These are phyloP conservation scores for Trichoderma koningii DNA, from an alignment of 2,329 filamentous ascomycete species.

Conservation along the genomic window DNA sequence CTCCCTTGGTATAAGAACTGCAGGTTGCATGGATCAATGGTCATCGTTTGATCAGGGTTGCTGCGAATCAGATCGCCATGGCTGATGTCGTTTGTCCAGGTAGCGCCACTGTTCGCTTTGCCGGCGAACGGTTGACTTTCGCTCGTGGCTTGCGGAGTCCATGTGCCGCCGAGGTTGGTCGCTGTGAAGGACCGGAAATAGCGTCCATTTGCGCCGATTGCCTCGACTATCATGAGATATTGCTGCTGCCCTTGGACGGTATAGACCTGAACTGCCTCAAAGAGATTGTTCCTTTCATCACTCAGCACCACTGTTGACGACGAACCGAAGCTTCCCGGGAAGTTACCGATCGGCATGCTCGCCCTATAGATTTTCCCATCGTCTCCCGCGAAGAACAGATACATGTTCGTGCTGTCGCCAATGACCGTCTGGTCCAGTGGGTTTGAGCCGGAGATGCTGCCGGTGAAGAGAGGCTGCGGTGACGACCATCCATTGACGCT, in stretches of 20 bases:
- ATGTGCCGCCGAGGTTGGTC: not conserved
- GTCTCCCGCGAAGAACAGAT: conserved; percentile 16
- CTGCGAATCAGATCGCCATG: conserved; percentile 13
- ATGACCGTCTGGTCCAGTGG: conserved; percentile 18
- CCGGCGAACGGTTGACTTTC: conserved; percentile 13
- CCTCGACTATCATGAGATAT: conserved; percentile 22
- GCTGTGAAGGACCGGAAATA: conserved; percentile 18
- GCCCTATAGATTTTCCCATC: conserved; percentile 15
- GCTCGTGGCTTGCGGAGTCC: conserved; percentile 10
- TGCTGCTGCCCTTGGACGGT: not conserved
- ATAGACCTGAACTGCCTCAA: conserved; percentile 16
- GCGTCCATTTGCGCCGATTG: conserved; percentile 16
- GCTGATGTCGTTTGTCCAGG: conserved; percentile 21
- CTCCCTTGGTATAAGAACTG: conserved; percentile 14
- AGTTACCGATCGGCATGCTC: conserved; percentile 13
- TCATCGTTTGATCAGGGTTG: conserved; percentile 17
- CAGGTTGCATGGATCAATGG: conserved; percentile 14
- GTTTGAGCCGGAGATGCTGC: conserved; percentile 3
- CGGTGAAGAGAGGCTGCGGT: conserved; percentile 4
- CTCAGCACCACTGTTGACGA: conserved; percentile 8
- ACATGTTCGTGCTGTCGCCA: conserved; percentile 13
- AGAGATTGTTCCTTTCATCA: conserved; percentile 6
- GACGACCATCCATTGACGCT: conserved; percentile 16
- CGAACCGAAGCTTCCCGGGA: not conserved
- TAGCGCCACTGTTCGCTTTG: conserved; percentile 18